These are phyloP conservation scores for Penicillium sp. DNA, from an alignment of 2,329 filamentous ascomycete genomes.

Conservation along the genomic window DNA sequence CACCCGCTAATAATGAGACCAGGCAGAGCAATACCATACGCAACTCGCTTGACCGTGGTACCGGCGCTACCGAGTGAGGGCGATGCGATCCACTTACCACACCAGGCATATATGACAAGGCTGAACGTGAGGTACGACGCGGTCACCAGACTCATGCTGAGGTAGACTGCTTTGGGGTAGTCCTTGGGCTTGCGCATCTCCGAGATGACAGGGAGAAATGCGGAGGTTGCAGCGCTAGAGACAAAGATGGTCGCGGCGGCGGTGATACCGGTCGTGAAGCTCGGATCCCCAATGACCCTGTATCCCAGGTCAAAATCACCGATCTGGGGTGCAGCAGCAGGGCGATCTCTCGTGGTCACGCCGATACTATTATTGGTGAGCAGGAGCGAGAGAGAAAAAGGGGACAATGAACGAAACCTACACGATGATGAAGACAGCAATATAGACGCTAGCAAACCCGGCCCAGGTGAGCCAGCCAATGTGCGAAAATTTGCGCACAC, in stretches of 20 bases:
- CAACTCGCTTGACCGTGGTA: slow-evolving; percentile 59
- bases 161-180: slow-evolving; percentile 61
- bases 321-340: slow-evolving; percentile 60
- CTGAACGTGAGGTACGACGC: slow-evolving; percentile 60
- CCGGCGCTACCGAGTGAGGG: slow-evolving; percentile 64
- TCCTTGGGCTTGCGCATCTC: slow-evolving; percentile 63
- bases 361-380: slow-evolving; percentile 40
- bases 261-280: slow-evolving; percentile 60
- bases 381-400: background rate
- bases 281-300: slow-evolving; percentile 55
- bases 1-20: slow-evolving; percentile 55
- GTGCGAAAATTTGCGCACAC: slow-evolving; percentile 60
- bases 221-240: slow-evolving; percentile 59
- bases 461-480: slow-evolving; percentile 64
- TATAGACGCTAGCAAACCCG: slow-evolving; percentile 60
- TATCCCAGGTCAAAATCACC: slow-evolving; percentile 63
- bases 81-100: slow-evolving; percentile 62
- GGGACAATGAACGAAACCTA: slow-evolving; percentile 4
- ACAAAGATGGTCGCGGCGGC: slow-evolving; percentile 62
- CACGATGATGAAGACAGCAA: slow-evolving; percentile 60
- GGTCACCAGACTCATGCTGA: slow-evolving; percentile 60
- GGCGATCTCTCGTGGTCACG: slow-evolving; percentile 58
- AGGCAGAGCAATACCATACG: slow-evolving; percentile 60
- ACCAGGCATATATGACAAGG: slow-evolving; percentile 62
- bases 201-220: slow-evolving; percentile 64